Evolutionary conservation across 2,329 filamentous ascomycete species (phyloP), one percentile per base, ranked within the genome.

Genomic region (Sarocladiaceae sp.): DNA sequence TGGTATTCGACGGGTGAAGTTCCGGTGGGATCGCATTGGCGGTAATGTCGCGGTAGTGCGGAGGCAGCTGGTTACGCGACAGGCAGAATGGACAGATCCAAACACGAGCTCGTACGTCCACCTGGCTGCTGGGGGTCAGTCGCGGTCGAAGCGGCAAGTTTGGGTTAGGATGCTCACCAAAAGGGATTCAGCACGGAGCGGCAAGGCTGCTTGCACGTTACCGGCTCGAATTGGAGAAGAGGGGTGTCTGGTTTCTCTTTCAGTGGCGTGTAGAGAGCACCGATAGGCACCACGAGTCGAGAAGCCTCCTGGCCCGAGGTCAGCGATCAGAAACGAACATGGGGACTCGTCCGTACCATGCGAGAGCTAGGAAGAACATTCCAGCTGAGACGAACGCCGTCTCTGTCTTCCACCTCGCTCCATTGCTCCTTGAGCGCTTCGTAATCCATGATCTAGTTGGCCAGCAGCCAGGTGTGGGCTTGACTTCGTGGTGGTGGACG

Each of bases 351-450:
- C 9, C 77, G 56, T 57, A 88, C 90, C 89, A 98, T 96, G 64
- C 93, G 88, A 60, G 91, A 91, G 72, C 90, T 96, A 41, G 93
- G 93, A 60, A 98, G 95, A 49, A 94, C 94, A 64, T 98, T 98
- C 93, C 93, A 98, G 69, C 91, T 96, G 53, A 98, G 76, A 51
- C 93, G 83, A 59, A 97, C 81, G 49, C 93, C 93, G 80, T 98
- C 93, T 55, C 88, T 83, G 61, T 98, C 93, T 72, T 98, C 93
- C 47, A 95, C 83, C 65, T 96, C 89, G 59, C 84, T 88, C 90
- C 90, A 96, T 71, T 91, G 85, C 68, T 96, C 90, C 71, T 96
- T 96, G 55, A 95, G 72, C 55, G 82, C 78, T 66, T 96, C 90
- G 74, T 88, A 95, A 64, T 95, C 90, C 89, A 95, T 95, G 34